Evolutionary conservation across 139 green algal genomes (phyloP).

Genomic region (Parachlorella kessleri): DNA sequence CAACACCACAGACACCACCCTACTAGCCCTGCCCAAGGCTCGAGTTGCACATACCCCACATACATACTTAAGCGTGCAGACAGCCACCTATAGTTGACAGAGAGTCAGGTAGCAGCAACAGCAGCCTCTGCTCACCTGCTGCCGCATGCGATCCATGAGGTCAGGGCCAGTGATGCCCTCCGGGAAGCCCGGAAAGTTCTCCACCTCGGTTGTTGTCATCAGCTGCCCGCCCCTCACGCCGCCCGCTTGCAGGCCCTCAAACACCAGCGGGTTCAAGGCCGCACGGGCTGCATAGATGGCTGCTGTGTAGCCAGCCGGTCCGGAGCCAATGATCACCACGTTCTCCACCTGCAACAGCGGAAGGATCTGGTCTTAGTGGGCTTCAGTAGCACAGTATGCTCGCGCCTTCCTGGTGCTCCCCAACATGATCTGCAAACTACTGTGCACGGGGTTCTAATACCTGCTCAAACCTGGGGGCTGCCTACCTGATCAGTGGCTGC

Average conservation of each 20-base stretch:
- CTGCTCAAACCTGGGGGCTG: too few species aligned
- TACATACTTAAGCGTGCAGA: too few species aligned
- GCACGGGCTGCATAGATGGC: slow-evolving; percentile 93
- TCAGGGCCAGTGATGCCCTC: slow-evolving; percentile 97
- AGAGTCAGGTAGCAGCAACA: not conserved
- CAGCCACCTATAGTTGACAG: not conserved
- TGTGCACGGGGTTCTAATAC: too few species aligned
- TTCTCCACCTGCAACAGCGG: slow-evolving; percentile 75
- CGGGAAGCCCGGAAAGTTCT: slow-evolving; percentile 96
- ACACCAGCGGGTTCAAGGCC: slow-evolving; percentile 93
- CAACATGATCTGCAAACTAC: too few species aligned
- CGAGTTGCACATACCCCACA: too few species aligned
- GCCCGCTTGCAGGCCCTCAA: slow-evolving; percentile 89
- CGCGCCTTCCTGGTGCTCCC: too few species aligned
- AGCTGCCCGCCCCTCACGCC: slow-evolving; percentile 93
- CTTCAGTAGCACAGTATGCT: too few species aligned
- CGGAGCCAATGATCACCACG: slow-evolving; percentile 85
- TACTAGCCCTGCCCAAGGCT: too few species aligned
- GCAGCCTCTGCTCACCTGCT: too few species aligned
- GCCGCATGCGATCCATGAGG: slow-evolving; percentile 96
- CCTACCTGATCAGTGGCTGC: too few species aligned
- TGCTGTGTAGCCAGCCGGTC: slow-evolving; percentile 89
- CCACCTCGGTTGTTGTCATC: slow-evolving; percentile 95
- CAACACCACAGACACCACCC: too few species aligned
- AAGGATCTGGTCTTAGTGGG: too few species aligned